Percentiles rank a stretch among this genome's conserved stretches.
Evolutionary conservation across 2,329 filamentous ascomycete species (phyloP).

Genomic region (Colletotrichum coccodes): DNA sequence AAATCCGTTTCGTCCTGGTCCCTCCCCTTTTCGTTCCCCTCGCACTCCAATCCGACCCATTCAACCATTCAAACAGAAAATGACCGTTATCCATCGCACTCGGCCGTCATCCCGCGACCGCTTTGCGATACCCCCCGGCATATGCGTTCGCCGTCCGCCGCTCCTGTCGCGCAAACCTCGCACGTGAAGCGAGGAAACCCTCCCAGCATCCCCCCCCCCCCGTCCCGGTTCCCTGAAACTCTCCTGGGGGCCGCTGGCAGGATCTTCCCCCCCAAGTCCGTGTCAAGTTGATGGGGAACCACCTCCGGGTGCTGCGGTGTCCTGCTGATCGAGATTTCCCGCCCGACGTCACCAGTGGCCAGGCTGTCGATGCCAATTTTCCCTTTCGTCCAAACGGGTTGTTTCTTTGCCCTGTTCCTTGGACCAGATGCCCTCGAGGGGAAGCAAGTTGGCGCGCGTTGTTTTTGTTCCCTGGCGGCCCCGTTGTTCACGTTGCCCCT

Average conservation of each 20-base stretch:
- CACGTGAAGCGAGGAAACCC: too few species aligned
- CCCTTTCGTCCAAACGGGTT: neutral
- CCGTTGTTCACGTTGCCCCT: neutral
- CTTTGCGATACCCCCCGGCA: neutral
- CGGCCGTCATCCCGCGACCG: neutral
- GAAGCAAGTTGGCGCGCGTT: neutral
- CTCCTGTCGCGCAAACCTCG: neutral
- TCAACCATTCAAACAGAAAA: neutral
- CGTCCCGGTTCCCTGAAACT: neutral
- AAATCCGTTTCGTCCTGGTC: neutral
- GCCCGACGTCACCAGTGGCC: slow-evolving; percentile 25
- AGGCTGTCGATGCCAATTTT: slow-evolving; percentile 12
- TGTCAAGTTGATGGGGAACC: slow-evolving; percentile 31
- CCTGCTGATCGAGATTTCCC: slow-evolving; percentile 17
- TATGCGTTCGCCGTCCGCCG: neutral
- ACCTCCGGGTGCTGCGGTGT: neutral
- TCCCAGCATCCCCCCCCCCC: neutral
- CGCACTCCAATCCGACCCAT: neutral
- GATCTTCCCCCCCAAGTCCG: slow-evolving; percentile 14
- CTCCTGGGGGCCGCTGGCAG: neutral
- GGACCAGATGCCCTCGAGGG: neutral
- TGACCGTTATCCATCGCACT: neutral
- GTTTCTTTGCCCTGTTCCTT: neutral
- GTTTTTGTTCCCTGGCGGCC: neutral
- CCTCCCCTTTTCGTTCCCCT: neutral